phyloP scores from a whole-genome alignment of 805 yeast species.

The Sugiyamaella valdiviana region DNA sequence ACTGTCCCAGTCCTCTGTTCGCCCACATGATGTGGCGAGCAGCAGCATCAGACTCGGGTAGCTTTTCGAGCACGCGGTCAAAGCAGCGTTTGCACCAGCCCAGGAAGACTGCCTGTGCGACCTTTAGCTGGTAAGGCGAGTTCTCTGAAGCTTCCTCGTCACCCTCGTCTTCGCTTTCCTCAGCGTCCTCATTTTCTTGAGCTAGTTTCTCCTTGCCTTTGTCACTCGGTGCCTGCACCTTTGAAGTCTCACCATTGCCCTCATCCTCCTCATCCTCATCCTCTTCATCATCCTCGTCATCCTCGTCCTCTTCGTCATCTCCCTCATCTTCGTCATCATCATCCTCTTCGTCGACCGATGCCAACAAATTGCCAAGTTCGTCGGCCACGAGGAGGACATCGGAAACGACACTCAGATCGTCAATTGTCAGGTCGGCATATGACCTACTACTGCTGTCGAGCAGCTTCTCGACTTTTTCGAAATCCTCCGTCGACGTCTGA shows the following conservation, averaged over 20 bases:
- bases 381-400: neutral
- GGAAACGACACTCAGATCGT: conserved; percentile 1
- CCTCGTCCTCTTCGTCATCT: neutral
- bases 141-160: too few species aligned
- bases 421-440: neutral
- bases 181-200: neutral
- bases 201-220: too few species aligned
- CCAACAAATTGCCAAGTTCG: neutral
- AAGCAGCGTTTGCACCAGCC: neutral
- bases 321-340: neutral
- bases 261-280: neutral
- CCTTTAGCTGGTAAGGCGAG: neutral
- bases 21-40: conserved; percentile 21
- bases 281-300: neutral
- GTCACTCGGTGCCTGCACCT: too few species aligned
- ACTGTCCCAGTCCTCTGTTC: conserved; percentile 30
- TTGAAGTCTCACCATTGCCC: too few species aligned
- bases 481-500: conserved; percentile 38
- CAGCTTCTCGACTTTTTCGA: conserved; percentile 38
- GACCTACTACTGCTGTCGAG: neutral
- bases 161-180: neutral
- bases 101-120: neutral
- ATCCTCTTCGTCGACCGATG: neutral
- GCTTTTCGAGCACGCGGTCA: neutral
- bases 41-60: conserved; percentile 1